Percentiles rank a stretch among this genome's conserved stretches.
These are phyloP conservation scores for Bipolaris sorokiniana DNA, from an alignment of 2,329 filamentous ascomycete species.

Conservation along the genomic window DNA sequence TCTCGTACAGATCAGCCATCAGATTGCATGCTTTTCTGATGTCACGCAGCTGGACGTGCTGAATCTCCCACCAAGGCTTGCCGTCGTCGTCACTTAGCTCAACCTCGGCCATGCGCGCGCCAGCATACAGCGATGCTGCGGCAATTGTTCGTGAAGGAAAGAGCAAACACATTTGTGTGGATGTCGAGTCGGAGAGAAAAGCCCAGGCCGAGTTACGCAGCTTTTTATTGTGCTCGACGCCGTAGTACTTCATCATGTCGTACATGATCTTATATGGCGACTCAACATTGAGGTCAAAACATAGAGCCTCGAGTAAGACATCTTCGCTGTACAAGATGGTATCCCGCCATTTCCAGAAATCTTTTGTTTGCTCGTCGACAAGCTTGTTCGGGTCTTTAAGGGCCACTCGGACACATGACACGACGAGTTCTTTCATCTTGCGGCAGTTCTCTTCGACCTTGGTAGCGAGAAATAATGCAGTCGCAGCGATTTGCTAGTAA, in stretches of 20 bases:
- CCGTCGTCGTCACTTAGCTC: conserved; percentile 75
- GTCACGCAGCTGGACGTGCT: conserved; percentile 73
- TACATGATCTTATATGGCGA: conserved; percentile 86
- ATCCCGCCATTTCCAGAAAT: conserved; percentile 98
- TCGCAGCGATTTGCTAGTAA: conserved; percentile 77
- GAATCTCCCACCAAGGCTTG: conserved; percentile 83
- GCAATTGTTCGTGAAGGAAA: conserved; percentile 82
- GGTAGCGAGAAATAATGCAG: conserved; percentile 89
- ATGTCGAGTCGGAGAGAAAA: conserved; percentile 88
- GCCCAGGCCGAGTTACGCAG: conserved; percentile 89
- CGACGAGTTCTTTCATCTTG: conserved; percentile 93
- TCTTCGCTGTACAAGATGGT: conserved; percentile 93
- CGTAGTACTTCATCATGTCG: conserved; percentile 76
- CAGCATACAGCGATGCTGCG: conserved; percentile 84
- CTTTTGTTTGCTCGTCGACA: conserved; percentile 95
- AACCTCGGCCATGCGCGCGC: conserved; percentile 74
- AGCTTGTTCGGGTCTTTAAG: conserved; percentile 90
- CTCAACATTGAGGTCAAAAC: conserved; percentile 90
- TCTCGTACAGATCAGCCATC: conserved; percentile 66
- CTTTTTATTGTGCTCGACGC: conserved; percentile 77
- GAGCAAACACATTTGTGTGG: conserved; percentile 83
- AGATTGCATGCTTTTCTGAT: conserved; percentile 76
- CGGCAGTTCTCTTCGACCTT: conserved; percentile 97
- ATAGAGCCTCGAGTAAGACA: conserved; percentile 85
- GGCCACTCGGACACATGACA: conserved; percentile 90